A percentile compares a stretch with the other conserved stretches of the same genome.
These are phyloP conservation scores for Camillea tinctor DNA, from an alignment of 2,329 filamentous ascomycete species.

Conservation along the genomic window DNA sequence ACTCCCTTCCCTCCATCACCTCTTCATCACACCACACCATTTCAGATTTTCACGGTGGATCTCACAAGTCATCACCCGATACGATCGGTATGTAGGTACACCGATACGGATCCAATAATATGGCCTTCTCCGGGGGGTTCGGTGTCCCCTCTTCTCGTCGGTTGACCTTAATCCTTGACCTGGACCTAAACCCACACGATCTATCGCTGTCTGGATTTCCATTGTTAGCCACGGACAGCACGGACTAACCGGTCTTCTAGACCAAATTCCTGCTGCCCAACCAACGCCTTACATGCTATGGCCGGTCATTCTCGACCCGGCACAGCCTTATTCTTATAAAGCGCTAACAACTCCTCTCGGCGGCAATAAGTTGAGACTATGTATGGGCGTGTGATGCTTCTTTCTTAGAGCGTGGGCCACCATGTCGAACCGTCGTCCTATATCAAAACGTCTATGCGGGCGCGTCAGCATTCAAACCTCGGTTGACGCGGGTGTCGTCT, in stretches of 20 bases:
- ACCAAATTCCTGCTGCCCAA: conserved; percentile 17
- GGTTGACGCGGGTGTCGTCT: background rate
- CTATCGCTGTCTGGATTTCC: background rate
- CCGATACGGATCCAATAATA: background rate
- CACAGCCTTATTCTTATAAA: background rate
- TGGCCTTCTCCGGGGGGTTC: background rate
- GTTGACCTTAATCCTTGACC: background rate
- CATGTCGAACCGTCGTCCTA: background rate
- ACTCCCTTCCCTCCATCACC: background rate
- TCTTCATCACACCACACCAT: background rate
- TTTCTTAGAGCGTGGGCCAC: background rate
- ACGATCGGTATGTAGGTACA: background rate
- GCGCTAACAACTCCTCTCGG: background rate
- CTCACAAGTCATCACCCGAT: background rate
- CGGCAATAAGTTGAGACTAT: background rate
- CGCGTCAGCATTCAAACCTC: background rate
- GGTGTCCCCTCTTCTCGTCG: background rate
- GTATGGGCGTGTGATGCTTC: background rate
- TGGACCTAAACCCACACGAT: conserved; percentile 1
- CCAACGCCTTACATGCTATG: conserved; percentile 10
- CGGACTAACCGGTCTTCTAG: conserved; percentile 1
- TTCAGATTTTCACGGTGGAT: background rate
- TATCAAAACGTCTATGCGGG: background rate
- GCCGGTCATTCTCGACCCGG: conserved; percentile 6
- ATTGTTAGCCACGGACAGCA: background rate